Conservation (phyloP, 2,329 filamentous ascomycete species). For the Sarocladium oryzae region DNA sequence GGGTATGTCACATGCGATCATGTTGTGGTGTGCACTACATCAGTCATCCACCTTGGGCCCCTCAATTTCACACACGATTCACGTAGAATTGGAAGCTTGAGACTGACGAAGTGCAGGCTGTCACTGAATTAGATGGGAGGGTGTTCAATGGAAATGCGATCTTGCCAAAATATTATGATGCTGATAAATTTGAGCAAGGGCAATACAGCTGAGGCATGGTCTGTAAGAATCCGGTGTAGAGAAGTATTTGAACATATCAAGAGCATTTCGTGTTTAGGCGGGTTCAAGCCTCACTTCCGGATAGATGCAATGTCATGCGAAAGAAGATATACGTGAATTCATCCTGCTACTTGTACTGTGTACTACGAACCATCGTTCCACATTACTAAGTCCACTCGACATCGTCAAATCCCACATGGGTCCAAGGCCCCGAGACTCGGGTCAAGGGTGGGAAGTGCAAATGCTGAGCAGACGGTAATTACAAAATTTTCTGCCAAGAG, state of each 20-base stretch:
- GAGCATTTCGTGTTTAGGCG: too few relatives aligned
- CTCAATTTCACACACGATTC: too few relatives aligned
- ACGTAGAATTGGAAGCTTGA: conserved; percentile 10
- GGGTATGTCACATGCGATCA: conserved; percentile 48
- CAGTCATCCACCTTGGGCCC: too few relatives aligned
- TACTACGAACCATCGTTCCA: neutral
- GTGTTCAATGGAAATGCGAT: conserved; percentile 86
- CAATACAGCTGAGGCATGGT: conserved; percentile 37
- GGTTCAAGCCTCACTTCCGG: too few relatives aligned
- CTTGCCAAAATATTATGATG: conserved; percentile 73
- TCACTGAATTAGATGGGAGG: conserved; percentile 81
- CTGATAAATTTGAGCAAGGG: conserved; percentile 72
- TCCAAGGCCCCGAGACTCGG: neutral
- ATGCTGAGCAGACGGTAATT: neutral
- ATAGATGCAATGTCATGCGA: too few relatives aligned
- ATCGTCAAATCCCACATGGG: neutral
- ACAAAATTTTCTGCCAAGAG: conserved; percentile 20
- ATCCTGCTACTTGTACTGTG: conserved; percentile 1
- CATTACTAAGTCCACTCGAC: neutral
- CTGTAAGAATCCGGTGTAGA: too few relatives aligned
- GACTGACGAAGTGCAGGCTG: conserved; percentile 50
- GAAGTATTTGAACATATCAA: too few relatives aligned
- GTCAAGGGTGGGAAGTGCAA: neutral
- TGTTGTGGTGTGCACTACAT: neutral
- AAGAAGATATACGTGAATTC: neutral